Evolutionary conservation across 352 stramenopile species (phyloP), one percentile per base, ranked within the genome.

Genomic region (Aphanomyces cochlioides): DNA sequence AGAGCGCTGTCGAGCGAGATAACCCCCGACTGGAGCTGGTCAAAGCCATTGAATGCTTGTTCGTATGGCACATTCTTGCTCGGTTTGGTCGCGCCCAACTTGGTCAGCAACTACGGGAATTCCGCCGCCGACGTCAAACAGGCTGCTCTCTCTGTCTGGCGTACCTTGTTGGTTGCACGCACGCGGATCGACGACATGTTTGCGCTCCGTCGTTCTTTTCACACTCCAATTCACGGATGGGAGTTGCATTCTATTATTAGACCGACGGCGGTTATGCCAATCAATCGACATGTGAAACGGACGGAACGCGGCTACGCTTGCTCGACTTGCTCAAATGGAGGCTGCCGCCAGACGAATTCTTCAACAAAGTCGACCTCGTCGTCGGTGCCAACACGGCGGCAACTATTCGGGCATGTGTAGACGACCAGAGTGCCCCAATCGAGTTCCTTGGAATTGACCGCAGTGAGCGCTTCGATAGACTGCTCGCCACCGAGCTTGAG

Each of bases 401-500:
- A 98, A 77, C 90, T 98, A 48, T 83, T 79, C 3, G 84, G 85
- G 76, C 95, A 98, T 41, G 95, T 98, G 75, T 96, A 98, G 39
- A 98, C 80, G 0, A 78, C 87, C 21, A 98, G 85, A 7, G 90
- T 96, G 38, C 93, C 95, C 88, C 90, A 98, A 69, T 98, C 93
- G 45, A 96, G 87, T 60, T 77, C 88, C 38, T 86, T 82, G 19
- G 74, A 72, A 5, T 12, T 39, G 43, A n/a, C 43, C 43, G 79
- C 75, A 3, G 66, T 63, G 34, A 92, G 85, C 38, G 88, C 68
- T 28, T 77, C 73, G 21, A 90, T 77, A 39, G 81, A 85, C 47
- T 79, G 81, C 13, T 78, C 69, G 50, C 86, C 74, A 75, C 96
- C 82, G 43, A 96, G 81, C 36, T 90, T 74, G 43, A 98, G 72